Evolutionary conservation across 768 basidiomycete genomes (phyloP).

Genomic region (Boletus eberwhitei): DNA sequence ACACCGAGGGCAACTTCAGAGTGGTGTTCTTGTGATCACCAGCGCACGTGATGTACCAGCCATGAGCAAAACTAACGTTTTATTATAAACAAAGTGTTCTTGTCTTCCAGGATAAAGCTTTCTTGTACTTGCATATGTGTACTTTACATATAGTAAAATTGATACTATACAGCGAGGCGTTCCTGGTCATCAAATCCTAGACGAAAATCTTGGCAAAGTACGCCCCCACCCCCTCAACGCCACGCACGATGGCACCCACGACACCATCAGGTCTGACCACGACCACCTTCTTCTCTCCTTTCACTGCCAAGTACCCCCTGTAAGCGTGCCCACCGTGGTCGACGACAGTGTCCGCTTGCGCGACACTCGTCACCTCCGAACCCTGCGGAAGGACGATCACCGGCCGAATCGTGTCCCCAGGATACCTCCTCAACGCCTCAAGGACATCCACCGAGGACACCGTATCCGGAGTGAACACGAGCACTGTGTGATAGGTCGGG

Average conservation of each 20-base stretch:
- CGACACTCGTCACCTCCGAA: background rate
- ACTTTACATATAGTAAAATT: too few species aligned
- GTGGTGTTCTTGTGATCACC: background rate
- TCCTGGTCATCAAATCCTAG: background rate
- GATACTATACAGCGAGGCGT: background rate
- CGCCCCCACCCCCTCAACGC: slow-evolving; percentile 10
- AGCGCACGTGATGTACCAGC: slow-evolving; percentile 12
- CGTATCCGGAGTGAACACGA: slow-evolving; percentile 25
- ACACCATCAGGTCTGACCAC: slow-evolving; percentile 46
- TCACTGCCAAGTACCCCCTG: slow-evolving; percentile 33
- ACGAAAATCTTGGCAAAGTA: slow-evolving; percentile 21
- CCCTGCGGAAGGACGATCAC: slow-evolving; percentile 15
- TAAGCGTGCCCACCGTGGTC: slow-evolving; percentile 40
- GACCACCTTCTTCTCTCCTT: slow-evolving; percentile 32
- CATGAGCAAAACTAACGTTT: background rate
- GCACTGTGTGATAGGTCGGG: slow-evolving; percentile 25
- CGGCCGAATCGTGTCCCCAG: background rate
- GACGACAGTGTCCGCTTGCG: slow-evolving; percentile 33
- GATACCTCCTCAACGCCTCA: slow-evolving; percentile 4
- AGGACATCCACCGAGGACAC: slow-evolving; percentile 4
- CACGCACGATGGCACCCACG: slow-evolving; percentile 32
- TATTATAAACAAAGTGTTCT: too few species aligned
- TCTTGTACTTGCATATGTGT: too few species aligned
- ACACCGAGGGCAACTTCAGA: background rate
- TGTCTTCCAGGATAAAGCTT: too few species aligned